Conservation (phyloP, 345 rosid species). For the Salix caprea region DNA sequence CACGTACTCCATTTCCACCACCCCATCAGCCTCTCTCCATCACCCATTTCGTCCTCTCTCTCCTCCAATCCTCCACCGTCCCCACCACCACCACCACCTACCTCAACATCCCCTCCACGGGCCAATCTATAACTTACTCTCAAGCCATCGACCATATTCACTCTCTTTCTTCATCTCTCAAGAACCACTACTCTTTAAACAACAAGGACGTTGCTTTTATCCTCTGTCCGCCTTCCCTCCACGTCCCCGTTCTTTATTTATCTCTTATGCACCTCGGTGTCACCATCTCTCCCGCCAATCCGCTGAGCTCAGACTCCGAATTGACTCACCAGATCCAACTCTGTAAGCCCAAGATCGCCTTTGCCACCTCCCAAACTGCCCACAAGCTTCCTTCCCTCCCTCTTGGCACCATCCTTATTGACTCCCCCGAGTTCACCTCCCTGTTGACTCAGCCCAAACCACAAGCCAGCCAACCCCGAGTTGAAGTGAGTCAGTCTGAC, state of each 20-base stretch:
- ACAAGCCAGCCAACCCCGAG: background rate
- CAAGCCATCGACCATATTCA: slow-evolving; percentile 34
- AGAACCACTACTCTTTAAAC: slow-evolving; percentile 35
- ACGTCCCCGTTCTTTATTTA: slow-evolving; percentile 62
- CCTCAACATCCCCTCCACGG: slow-evolving; percentile 45
- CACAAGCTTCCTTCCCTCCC: slow-evolving; percentile 37
- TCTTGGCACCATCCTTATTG: slow-evolving; percentile 45
- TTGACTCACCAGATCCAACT: slow-evolving; percentile 54
- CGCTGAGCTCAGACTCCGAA: slow-evolving; percentile 53
- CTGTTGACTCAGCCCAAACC: slow-evolving; percentile 23
- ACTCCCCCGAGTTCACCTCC: slow-evolving; percentile 73
- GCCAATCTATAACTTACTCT: slow-evolving; percentile 37
- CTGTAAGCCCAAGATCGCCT: slow-evolving; percentile 59
- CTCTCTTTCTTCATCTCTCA: slow-evolving; percentile 50
- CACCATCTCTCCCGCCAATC: slow-evolving; percentile 67
- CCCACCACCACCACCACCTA: slow-evolving; percentile 27
- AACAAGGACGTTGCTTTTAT: slow-evolving; percentile 59
- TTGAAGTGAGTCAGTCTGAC: slow-evolving; percentile 50
- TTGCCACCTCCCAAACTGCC: slow-evolving; percentile 51
- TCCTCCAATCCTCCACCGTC: slow-evolving; percentile 35
- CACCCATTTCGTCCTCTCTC: slow-evolving; percentile 42
- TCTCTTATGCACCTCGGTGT: slow-evolving; percentile 71
- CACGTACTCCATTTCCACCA: slow-evolving; percentile 45
- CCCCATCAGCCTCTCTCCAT: slow-evolving; percentile 46
- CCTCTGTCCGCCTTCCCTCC: slow-evolving; percentile 56